Evolutionary conservation across 495 filamentous ascomycete genomes (phyloP).

Genomic region (Umbilicaria muhlenbergii): DNA sequence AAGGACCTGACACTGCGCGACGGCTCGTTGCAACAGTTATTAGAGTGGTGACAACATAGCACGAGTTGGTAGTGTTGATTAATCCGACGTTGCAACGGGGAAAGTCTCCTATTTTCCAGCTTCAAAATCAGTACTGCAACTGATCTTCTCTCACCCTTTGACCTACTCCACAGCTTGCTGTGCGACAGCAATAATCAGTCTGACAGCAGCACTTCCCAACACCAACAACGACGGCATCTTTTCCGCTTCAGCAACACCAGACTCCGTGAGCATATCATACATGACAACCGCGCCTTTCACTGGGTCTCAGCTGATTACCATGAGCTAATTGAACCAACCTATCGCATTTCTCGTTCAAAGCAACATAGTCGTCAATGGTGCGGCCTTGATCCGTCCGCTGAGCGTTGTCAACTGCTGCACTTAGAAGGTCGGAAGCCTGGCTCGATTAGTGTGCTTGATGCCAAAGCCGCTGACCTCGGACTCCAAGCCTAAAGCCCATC

Average conservation of each 20-base stretch:
- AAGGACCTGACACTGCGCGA: no score
- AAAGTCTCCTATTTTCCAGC: no score
- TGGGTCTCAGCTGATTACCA: constrained; percentile 6
- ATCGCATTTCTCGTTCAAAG: not conserved
- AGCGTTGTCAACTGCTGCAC: not conserved
- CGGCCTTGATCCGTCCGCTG: not conserved
- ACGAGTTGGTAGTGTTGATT: no score
- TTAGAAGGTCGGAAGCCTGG: constrained; percentile 19
- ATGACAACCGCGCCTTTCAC: constrained; percentile 3
- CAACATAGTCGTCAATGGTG: not conserved
- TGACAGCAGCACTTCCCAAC: not conserved
- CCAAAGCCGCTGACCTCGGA: constrained; percentile 27
- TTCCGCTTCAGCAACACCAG: constrained; percentile 8
- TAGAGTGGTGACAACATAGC: no score
- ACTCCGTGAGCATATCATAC: constrained; percentile 6
- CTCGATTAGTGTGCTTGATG: constrained; percentile 27
- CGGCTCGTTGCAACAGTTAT: no score
- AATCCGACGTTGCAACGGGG: no score
- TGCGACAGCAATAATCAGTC: not conserved
- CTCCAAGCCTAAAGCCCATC: constrained; percentile 23
- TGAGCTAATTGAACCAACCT: not conserved
- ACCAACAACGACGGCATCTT: not conserved
- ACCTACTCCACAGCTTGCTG: no score
- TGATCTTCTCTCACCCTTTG: no score
- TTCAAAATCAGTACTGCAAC: no score